Base-by-base conservation (phyloP, 1,284 basidiomycete species). In the Heterobasidion irregulare region DNA sequence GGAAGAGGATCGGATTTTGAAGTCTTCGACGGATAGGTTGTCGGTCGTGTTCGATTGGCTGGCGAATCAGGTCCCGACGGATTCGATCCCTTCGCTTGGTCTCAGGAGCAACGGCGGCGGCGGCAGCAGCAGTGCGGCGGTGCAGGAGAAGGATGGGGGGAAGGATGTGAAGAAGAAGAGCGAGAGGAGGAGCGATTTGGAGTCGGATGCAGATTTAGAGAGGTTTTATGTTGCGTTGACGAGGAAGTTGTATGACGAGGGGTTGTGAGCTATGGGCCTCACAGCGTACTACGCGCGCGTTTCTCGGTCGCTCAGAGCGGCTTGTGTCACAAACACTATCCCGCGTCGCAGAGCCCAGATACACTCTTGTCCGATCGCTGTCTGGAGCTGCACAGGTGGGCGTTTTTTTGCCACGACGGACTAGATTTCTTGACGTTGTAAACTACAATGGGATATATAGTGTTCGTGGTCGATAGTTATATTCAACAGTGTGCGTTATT, bases 241-340 rank as follows among this genome's bases (percentile, higher is more conserved):
- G 57, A 79, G 83, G 66, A 90, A 86, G 69, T 67, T 92, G 69
- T 90, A 90, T 61, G 85, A 92, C 57, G 87, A 91, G 65, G 90
- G 89, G 16, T 64, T 92, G 62, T 92, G 43, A 50, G 19, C 43
- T 41, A 26, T 26, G 26, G 4, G 26, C 1, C 26, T 26, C 26
- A 5, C 26, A 5, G 26, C 26, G 26, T 26, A 4, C 26, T 26
- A 26, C 5, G 26, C 26, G 26, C 26, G 26, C 4, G 26, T 26
- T 26, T 26, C 26, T 26, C 26, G 26, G 26, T 26, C 26, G 26
- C 26, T 26, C 26, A 26, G 26, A 5, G 26, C 26, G 26, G 4
- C 2, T 26, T 26, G 3, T 26, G 26, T 26, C 26, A 2, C 26
- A 26, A 26, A 26, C 26, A 6, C 26, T 4, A 26, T 26, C 6